These are phyloP conservation scores for Ottelia alismoides DNA, from an alignment of 106 monocot genomes.

Conservation along the genomic window DNA sequence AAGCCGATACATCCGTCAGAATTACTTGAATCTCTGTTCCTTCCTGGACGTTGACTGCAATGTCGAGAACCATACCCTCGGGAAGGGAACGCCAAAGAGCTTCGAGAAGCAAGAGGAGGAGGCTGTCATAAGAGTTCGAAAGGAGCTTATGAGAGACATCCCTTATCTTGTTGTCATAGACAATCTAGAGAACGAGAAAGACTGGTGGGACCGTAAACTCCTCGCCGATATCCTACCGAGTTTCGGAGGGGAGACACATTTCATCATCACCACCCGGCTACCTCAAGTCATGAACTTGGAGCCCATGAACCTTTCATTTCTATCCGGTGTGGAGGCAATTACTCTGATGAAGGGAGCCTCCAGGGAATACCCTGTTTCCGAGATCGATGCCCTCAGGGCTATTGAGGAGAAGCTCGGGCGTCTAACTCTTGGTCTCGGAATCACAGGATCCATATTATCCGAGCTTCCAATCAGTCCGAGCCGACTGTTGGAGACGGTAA, in stretches of 20 bases:
- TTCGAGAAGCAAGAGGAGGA: constrained; percentile 95
- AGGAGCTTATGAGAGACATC: constrained; percentile 73
- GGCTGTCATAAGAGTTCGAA: constrained; percentile 58
- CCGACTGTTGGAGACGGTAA: constrained; percentile 80
- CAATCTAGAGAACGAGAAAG: constrained; percentile 82
- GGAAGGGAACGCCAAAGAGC: constrained; percentile 52
- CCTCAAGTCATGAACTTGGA: constrained; percentile 77
- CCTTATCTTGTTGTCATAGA: constrained; percentile 81
- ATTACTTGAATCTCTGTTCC: constrained; percentile 52
- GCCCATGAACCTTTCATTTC: constrained; percentile 75
- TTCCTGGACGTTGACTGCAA: constrained; percentile 70
- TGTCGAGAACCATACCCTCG: constrained; percentile 31
- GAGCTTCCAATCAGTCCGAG: constrained; percentile 81
- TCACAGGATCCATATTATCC: constrained; percentile 66
- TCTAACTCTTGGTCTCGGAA: constrained; percentile 67
- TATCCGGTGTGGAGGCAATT: constrained; percentile 78
- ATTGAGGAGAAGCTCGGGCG: constrained; percentile 86
- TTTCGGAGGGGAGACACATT: constrained; percentile 78
- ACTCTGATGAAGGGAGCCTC: constrained; percentile 78
- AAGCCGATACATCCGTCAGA: constrained; percentile 68
- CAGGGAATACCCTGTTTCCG: constrained; percentile 50
- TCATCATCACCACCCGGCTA: constrained; percentile 83
- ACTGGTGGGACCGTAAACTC: constrained; percentile 83
- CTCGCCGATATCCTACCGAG: constrained; percentile 77
- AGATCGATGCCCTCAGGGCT: constrained; percentile 65